Conservation (phyloP, 176 grass and related monocot species). For the maize (Zea mays) region DNA sequence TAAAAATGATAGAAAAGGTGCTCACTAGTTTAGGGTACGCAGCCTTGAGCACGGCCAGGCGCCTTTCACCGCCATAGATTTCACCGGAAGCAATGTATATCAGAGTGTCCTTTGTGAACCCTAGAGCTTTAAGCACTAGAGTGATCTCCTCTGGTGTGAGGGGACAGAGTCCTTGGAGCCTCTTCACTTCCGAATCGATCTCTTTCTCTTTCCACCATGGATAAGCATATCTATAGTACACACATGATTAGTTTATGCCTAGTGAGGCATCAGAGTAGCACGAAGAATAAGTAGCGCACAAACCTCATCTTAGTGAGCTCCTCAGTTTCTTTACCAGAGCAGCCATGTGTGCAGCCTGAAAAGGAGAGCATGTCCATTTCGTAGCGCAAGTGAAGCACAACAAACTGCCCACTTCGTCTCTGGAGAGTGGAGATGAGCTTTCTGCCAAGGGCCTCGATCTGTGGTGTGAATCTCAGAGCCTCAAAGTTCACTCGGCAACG, state of each 20-base stretch:
- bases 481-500: constrained; percentile 88
- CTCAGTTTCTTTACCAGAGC: constrained; percentile 63
- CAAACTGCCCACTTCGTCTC: constrained; percentile 62
- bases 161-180: constrained; percentile 87
- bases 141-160: constrained; percentile 96
- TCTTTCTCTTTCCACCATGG: constrained; percentile 99
- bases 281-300: not conserved
- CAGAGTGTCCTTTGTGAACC: constrained; percentile 70
- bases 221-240: constrained; percentile 76
- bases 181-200: constrained; percentile 79
- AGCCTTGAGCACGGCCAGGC: constrained; percentile 64
- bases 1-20: constrained; percentile 1
- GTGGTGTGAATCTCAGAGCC: constrained; percentile 82
- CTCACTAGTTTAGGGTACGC: constrained; percentile 86
- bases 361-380: constrained; percentile 99
- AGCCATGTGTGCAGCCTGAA: constrained; percentile 97
- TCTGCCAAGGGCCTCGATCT: constrained; percentile 79
- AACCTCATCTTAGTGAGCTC: constrained; percentile 96
- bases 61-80: constrained; percentile 88
- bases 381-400: constrained; percentile 93
- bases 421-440: constrained; percentile 76
- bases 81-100: constrained; percentile 98
- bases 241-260: constrained; percentile 7
- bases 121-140: constrained; percentile 75
- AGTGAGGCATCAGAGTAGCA: constrained; percentile 13